These are phyloP conservation scores for Candida easanensis DNA, from an alignment of 805 yeast species.

Conservation along the genomic window DNA sequence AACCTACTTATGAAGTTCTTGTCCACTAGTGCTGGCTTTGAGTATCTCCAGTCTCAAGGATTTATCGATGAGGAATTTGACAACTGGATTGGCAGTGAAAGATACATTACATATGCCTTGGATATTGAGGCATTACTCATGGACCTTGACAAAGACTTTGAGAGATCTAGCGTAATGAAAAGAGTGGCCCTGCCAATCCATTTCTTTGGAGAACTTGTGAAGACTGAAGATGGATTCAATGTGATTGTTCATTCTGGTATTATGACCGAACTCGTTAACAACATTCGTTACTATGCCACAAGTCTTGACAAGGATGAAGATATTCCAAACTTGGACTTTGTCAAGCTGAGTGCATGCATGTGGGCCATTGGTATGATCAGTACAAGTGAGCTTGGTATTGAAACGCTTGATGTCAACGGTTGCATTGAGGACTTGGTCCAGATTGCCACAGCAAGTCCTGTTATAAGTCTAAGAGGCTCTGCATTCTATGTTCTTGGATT, in stretches of 20 bases:
- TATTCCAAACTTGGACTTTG: conserved; percentile 31
- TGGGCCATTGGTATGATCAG: conserved; percentile 91
- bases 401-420: conserved; percentile 50
- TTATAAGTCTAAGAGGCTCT: conserved; percentile 68
- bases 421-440: conserved; percentile 51
- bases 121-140: conserved; percentile 43
- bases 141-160: conserved; percentile 20
- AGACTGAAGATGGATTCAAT: conserved; percentile 76
- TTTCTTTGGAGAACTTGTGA: conserved; percentile 76
- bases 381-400: conserved; percentile 65
- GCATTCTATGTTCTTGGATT: conserved; percentile 78
- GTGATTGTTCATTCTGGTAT: conserved; percentile 52
- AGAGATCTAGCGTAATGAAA: conserved; percentile 7
- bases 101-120: conserved; percentile 42
- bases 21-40: conserved; percentile 67
- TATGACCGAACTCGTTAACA: conserved; percentile 37
- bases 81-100: conserved; percentile 55
- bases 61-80: conserved; percentile 65
- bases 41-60: conserved; percentile 54
- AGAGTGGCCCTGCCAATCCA: conserved; percentile 48
- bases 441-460: conserved; percentile 43
- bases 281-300: conserved; percentile 32
- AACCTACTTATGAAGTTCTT: conserved; percentile 62
- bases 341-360: conserved; percentile 64
- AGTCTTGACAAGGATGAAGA: conserved; percentile 19